A percentile compares a stretch with the other conserved stretches of the same genome.
Evolutionary conservation across 2,329 filamentous ascomycete species (phyloP).

Genomic region (Cordyceps fumosorosea): DNA sequence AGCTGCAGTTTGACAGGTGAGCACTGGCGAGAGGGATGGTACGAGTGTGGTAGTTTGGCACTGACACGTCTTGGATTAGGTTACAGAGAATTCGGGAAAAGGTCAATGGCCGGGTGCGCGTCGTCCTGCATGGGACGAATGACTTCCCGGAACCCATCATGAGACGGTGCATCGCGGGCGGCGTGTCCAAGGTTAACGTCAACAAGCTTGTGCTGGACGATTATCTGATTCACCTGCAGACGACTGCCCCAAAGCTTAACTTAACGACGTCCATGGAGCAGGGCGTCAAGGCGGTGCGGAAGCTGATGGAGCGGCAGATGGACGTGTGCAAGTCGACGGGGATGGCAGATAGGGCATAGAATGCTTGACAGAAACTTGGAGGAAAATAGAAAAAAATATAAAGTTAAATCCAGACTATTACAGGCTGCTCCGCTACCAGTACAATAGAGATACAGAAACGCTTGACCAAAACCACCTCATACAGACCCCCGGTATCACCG

Average conservation of each 20-base stretch:
- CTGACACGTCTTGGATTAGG: neutral
- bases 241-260: slow-evolving; percentile 27
- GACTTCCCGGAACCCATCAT: neutral
- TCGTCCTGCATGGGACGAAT: slow-evolving; percentile 2
- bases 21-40: neutral
- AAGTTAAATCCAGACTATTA: neutral
- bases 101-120: neutral
- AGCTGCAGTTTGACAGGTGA: slow-evolving; percentile 3
- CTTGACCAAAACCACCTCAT: neutral
- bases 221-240: neutral
- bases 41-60: too few relatives aligned
- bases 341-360: slow-evolving; percentile 23
- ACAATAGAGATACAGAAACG: neutral
- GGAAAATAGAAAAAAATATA: neutral
- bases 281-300: slow-evolving; percentile 36
- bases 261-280: slow-evolving; percentile 38
- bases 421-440: neutral
- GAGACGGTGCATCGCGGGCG: neutral
- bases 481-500: neutral
- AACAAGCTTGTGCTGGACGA: slow-evolving; percentile 25
- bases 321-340: slow-evolving; percentile 39
- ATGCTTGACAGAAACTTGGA: too few relatives aligned
- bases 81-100: neutral
- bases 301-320: slow-evolving; percentile 41
- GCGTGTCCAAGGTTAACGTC: slow-evolving; percentile 46